Evolutionary conservation across 1,139 yeast genomes (phyloP).

Genomic region (Pneumocystis sp.): DNA sequence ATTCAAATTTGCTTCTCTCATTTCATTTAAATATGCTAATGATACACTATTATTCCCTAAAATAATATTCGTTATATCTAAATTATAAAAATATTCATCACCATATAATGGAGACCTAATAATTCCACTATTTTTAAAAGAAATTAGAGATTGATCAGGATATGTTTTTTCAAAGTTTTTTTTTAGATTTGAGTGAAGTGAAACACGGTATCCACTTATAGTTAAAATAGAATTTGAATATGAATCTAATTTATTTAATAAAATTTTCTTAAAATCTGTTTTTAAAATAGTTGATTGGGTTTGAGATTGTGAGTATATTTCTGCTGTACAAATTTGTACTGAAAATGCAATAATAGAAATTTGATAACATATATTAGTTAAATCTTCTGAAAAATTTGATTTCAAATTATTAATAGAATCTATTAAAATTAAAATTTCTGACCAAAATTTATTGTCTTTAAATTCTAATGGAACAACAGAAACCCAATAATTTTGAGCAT

Average conservation of each 20-base stretch:
- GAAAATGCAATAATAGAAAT: background rate
- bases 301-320: background rate
- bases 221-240: background rate
- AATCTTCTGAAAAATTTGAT: background rate
- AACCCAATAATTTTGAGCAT: background rate
- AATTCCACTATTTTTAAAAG: background rate
- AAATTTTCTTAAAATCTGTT: background rate
- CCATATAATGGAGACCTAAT: slow-evolving; percentile 29
- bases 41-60: slow-evolving; percentile 37
- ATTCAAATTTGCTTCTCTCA: slow-evolving; percentile 47
- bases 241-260: background rate
- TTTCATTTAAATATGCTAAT: slow-evolving; percentile 38
- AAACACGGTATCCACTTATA: background rate
- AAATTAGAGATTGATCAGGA: background rate
- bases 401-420: background rate
- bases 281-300: background rate
- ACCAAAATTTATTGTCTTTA: background rate
- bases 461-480: background rate
- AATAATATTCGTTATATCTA: slow-evolving; percentile 47
- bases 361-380: background rate
- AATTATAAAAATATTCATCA: slow-evolving; percentile 41
- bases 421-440: background rate
- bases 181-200: background rate
- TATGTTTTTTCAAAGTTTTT: background rate
- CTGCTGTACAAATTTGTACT: background rate